Base-by-base conservation (phyloP, 2,329 filamentous ascomycete genomes). In the Sclerotinia minor region DNA sequence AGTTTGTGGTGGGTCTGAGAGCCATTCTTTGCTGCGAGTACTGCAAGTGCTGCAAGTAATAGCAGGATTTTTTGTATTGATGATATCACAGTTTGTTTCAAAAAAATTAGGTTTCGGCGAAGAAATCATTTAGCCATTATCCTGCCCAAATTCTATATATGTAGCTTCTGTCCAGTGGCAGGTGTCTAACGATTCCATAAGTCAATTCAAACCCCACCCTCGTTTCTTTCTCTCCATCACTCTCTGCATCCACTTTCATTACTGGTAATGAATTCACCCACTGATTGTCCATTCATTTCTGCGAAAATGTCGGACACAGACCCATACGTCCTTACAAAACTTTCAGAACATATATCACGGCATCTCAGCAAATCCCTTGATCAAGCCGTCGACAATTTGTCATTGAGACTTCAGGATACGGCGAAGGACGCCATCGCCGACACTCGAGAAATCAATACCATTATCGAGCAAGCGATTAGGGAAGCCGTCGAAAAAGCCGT, bases 291-390 rank as follows among this genome's bases (percentile, higher is more conserved):
- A 44, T 60, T 66, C 45, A 53, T 66, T 13, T 66, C 64, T 50
- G 45, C 54, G 13, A 66, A 60, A 49, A 66, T 66, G 64, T 60
- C 64, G 7, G 64, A 66, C 50, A 45, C 64, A 32, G 54, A 66
- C 35, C 64, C 64, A 66, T 66, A 60, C 17, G 32, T 66, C 11
- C 54, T 66, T 45, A 66, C 54, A 8, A 66, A 66, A n/a, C 64
- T 66, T 44, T 66, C 64, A 7, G 64, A 66, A 38, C 64, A 66
- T 32, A 59, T 66, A 19, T 60, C 54, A n/a, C 64, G 60, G 26
- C 45, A 66, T 35, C 47, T 66, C 4, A 66, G 60, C 45, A 66
- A 66, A 32, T 66, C 64, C 32, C 47, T 66, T 8, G 64, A 60
- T 50, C 54, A 66, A 41, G 54, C 54, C 24, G 64, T 66, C 19